Evolutionary conservation across 2,329 filamentous ascomycete genomes (phyloP), one percentile per base, ranked within the genome.

Genomic region (Lomentospora prolificans): DNA sequence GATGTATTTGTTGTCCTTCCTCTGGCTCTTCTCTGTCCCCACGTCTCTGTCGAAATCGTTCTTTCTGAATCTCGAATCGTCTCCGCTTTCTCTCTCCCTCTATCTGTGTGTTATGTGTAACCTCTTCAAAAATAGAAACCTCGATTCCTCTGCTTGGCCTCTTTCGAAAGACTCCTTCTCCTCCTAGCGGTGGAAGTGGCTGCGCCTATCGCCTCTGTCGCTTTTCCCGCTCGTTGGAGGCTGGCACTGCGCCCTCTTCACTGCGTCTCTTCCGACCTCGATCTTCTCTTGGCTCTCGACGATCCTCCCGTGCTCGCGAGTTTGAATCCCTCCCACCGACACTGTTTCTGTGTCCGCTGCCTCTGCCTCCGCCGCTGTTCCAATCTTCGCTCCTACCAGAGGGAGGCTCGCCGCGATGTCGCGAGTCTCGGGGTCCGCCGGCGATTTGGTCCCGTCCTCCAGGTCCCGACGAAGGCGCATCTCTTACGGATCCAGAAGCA

Each of bases 161-260:
- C 50, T 28, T n/a, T 27, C 50, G 28, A 41, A 22, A 53, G 4
- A 17, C n/a, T 30, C 12, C 17, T 24, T 19, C 30, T 19, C 51
- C 12, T 6, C n/a, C n/a, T n/a, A n/a, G n/a, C n/a, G 33, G 17
- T 12, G 52, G 36, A 30, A 27, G 22, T 10, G 39, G 52, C 52
- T 19, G 36, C 36, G 25, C 19, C 64, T 72, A 79, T 62, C 75
- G 74, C 66, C 79, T 73, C 60, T 69, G 72, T 65, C 79, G 72
- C 71, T 82, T 82, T 58, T 82, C 78, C 57, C 75, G 70, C 39
- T 79, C 76, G 61, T 65, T 72, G 14, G 64, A 60, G 59, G 68
- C 58, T 19, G 61, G 60, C 33, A 67, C 70, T n/a, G 65, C 62
- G 19, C 72, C 73, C 53, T 79, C 78, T 58, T 80, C 78, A 60